Percentiles rank a stretch among this genome's conserved stretches.
phyloP scores from a whole-genome alignment of 2,329 filamentous ascomycete genomes.

The Thielaviopsis punctulata region DNA sequence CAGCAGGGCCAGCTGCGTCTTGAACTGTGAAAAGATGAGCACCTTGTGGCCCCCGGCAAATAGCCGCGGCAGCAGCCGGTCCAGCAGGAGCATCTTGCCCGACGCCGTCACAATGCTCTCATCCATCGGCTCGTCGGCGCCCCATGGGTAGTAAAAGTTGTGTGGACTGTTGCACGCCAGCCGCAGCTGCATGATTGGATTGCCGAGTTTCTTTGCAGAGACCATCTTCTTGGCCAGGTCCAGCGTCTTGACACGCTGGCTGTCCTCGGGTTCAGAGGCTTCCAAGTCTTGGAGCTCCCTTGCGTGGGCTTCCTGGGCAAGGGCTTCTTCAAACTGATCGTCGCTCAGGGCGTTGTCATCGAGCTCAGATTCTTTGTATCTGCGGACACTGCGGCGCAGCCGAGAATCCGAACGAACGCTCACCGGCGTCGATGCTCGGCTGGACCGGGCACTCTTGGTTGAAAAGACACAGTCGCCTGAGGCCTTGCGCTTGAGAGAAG shows the following conservation, averaged over 20 bases:
- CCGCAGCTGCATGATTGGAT: constrained; percentile 79
- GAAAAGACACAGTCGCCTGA: constrained; percentile 18
- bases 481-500: constrained; percentile 16
- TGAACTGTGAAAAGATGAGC: constrained; percentile 93
- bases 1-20: constrained; percentile 79
- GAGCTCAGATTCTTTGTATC: constrained; percentile 32
- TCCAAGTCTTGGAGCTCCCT: constrained; percentile 42
- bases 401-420: constrained; percentile 34
- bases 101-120: constrained; percentile 72
- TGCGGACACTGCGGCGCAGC: neutral
- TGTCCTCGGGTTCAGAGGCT: constrained; percentile 1
- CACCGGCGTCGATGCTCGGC: constrained; percentile 55
- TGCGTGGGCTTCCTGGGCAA: constrained; percentile 43
- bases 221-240: constrained; percentile 77
- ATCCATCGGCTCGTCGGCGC: constrained; percentile 45
- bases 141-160: constrained; percentile 92
- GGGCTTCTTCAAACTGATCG: constrained; percentile 63
- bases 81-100: constrained; percentile 89
- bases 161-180: constrained; percentile 87
- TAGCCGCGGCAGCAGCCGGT: constrained; percentile 63
- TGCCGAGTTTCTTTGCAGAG: constrained; percentile 79
- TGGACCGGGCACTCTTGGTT: constrained; percentile 58
- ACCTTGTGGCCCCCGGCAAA: constrained; percentile 70
- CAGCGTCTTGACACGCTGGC: constrained; percentile 41
- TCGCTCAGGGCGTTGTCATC: constrained; percentile 55